phyloP scores from a whole-genome alignment of 331 rosid genomes.

The Erythrophleum ivorense region DNA sequence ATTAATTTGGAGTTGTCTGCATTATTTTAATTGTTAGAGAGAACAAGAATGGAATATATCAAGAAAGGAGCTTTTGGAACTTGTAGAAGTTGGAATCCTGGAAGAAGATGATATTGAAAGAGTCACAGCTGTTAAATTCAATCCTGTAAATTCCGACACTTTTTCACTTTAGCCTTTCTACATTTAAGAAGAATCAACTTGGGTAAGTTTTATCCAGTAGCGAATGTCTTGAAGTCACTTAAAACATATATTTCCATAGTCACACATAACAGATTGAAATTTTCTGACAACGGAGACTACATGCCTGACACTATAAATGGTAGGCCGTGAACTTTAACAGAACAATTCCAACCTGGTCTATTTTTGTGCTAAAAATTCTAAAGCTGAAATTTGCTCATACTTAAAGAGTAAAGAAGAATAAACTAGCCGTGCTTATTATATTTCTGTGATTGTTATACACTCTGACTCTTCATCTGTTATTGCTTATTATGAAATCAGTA shows the following conservation, averaged over 20 bases:
- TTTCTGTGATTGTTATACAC: not conserved
- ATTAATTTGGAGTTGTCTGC: constrained; percentile 12
- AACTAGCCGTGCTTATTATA: not conserved
- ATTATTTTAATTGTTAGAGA: constrained; percentile 63
- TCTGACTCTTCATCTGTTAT: not conserved
- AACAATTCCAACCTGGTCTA: not conserved
- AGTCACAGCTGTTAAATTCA: constrained; percentile 66
- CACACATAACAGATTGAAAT: constrained; percentile 1
- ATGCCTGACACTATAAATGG: constrained; percentile 4
- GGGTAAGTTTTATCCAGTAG: not conserved
- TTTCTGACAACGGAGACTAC: not conserved
- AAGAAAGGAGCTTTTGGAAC: constrained; percentile 84
- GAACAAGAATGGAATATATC: constrained; percentile 98
- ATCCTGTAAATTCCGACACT: constrained; percentile 73
- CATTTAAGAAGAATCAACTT: constrained; percentile 26
- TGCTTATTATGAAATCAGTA: not conserved
- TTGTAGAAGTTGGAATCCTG: constrained; percentile 82
- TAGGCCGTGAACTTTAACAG: constrained; percentile 9
- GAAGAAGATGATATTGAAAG: constrained; percentile 74
- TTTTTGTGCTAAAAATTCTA: constrained; percentile 5
- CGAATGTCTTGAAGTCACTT: constrained; percentile 16
- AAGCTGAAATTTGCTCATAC: not conserved
- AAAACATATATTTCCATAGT: not conserved
- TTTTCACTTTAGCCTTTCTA: constrained; percentile 35
- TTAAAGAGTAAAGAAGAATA: constrained; percentile 9